Conservation (phyloP, 108 stramenopile species). For the Skeletonema tropicum region DNA sequence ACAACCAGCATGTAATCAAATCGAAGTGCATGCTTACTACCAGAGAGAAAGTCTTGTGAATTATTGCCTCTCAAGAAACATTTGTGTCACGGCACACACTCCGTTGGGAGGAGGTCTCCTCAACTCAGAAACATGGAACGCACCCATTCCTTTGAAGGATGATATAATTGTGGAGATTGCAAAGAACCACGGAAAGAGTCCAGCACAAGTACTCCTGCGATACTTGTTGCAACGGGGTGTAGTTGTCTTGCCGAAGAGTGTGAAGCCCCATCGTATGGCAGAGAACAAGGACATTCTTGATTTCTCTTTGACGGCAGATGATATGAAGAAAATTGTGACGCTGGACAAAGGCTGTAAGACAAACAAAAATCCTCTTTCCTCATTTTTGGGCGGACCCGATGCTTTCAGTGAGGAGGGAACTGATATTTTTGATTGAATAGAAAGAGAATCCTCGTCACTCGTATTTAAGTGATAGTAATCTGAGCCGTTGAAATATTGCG, state of each 20-base stretch:
- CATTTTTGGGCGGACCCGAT: slow-evolving; percentile 26
- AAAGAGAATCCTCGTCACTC: too few species aligned
- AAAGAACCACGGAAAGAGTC: slow-evolving; percentile 43
- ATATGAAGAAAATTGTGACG: slow-evolving; percentile 66
- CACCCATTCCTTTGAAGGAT: slow-evolving; percentile 46
- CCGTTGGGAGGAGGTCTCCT: slow-evolving; percentile 60
- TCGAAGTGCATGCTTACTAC: slow-evolving; percentile 76
- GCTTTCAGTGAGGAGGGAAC: slow-evolving; percentile 21
- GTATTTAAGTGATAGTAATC: too few species aligned
- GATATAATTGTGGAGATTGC: slow-evolving; percentile 50
- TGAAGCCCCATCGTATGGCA: slow-evolving; percentile 73
- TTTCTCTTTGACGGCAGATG: slow-evolving; percentile 64
- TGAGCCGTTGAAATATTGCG: too few species aligned
- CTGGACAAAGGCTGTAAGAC: slow-evolving; percentile 31
- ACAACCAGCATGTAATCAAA: slow-evolving; percentile 76
- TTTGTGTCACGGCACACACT: slow-evolving; percentile 73
- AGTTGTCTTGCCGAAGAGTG: slow-evolving; percentile 81
- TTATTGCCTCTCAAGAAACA: slow-evolving; percentile 59
- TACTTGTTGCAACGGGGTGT: slow-evolving; percentile 78
- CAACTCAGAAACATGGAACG: slow-evolving; percentile 22
- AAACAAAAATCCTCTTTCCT: slow-evolving; percentile 30
- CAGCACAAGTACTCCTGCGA: slow-evolving; percentile 81
- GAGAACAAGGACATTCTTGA: slow-evolving; percentile 75
- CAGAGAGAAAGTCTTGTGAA: slow-evolving; percentile 23
- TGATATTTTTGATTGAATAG: slow-evolving; percentile 38